phyloP scores from a whole-genome alignment of 345 rosid genomes.

The Linum trigynum region DNA sequence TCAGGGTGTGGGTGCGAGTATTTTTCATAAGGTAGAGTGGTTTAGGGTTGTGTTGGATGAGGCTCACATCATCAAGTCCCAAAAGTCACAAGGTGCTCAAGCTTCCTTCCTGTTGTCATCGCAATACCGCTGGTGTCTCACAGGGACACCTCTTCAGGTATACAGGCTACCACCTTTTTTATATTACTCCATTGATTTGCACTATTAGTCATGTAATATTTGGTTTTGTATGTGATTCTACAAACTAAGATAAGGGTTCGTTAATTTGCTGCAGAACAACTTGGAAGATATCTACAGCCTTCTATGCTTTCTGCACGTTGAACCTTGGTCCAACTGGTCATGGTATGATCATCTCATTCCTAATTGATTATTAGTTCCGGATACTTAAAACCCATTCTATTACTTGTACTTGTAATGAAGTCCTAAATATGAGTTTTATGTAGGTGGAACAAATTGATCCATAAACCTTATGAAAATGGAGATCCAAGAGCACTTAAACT shows the following conservation, averaged over 20 bases:
- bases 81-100: constrained; percentile 42
- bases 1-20: constrained; percentile 38
- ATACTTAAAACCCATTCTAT: neutral
- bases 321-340: constrained; percentile 73
- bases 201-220: neutral
- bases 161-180: neutral
- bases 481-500: constrained; percentile 46
- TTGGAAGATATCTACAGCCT: constrained; percentile 63
- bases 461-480: constrained; percentile 62
- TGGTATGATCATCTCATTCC: constrained; percentile 28
- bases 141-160: constrained; percentile 69
- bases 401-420: neutral
- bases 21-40: constrained; percentile 54
- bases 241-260: neutral
- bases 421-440: neutral
- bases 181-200: neutral
- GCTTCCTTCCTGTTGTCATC: constrained; percentile 42
- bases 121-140: constrained; percentile 66
- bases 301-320: constrained; percentile 59
- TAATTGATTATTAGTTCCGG: neutral
- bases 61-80: constrained; percentile 59
- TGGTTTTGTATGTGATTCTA: neutral
- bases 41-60: constrained; percentile 61
- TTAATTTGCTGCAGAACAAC: constrained; percentile 38
- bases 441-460: constrained; percentile 64